phyloP scores from a whole-genome alignment of 2,329 filamentous ascomycete genomes.

The Penicillium sp. region DNA sequence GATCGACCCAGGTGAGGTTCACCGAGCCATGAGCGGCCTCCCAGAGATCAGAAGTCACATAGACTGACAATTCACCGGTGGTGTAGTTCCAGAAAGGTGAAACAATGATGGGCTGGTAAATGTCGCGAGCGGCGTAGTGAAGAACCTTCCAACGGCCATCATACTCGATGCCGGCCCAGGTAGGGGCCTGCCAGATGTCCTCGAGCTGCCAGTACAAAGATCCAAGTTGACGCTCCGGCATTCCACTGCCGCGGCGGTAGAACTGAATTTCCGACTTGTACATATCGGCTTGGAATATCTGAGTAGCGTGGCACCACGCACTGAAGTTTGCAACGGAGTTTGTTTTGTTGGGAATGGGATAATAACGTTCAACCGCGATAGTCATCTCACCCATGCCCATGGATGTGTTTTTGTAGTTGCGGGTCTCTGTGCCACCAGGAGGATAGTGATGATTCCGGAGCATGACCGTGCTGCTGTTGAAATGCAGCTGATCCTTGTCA shows the following conservation, averaged over 20 bases:
- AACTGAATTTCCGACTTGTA: conserved; percentile 61
- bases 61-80: conserved; percentile 52
- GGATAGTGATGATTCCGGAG: conserved; percentile 62
- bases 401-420: conserved; percentile 41
- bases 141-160: conserved; percentile 63
- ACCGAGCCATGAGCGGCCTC: conserved; percentile 46
- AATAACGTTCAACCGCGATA: conserved; percentile 54
- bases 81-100: conserved; percentile 55
- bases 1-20: conserved; percentile 53
- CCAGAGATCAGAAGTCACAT: conserved; percentile 60
- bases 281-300: conserved; percentile 64
- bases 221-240: conserved; percentile 58
- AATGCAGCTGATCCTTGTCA: conserved; percentile 50
- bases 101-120: conserved; percentile 60
- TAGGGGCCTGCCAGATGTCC: conserved; percentile 64
- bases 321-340: conserved; percentile 58
- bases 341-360: conserved; percentile 54
- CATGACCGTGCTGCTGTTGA: conserved; percentile 57
- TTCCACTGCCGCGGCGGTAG: conserved; percentile 59
- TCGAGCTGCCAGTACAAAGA: conserved; percentile 65
- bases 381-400: conserved; percentile 57
- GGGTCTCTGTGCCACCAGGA: conserved; percentile 47
- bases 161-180: conserved; percentile 64
- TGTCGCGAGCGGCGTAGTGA: conserved; percentile 58
- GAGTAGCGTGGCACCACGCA: conserved; percentile 61